These are phyloP conservation scores for Blastobotrys robertii DNA, from an alignment of 805 yeast species.

Conservation along the genomic window DNA sequence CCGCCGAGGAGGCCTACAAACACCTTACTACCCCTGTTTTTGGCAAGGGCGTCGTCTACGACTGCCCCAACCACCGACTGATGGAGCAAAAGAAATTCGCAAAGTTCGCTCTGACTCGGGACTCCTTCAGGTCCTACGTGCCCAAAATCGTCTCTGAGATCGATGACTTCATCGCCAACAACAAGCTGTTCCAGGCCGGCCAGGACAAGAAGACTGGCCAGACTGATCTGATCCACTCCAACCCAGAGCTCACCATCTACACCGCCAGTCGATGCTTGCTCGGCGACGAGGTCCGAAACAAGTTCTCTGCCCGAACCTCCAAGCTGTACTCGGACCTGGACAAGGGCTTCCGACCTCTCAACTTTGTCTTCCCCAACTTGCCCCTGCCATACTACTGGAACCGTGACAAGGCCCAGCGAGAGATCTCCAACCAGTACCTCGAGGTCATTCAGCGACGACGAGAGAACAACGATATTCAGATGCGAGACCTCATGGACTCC, in stretches of 20 bases:
- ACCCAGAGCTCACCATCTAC: slow-evolving; percentile 92
- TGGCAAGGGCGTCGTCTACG: slow-evolving; percentile 95
- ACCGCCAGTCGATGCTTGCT: slow-evolving; percentile 88
- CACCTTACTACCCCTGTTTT: slow-evolving; percentile 99
- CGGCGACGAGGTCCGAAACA: slow-evolving; percentile 84
- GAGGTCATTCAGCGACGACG: slow-evolving; percentile 69
- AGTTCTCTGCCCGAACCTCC: slow-evolving; percentile 77
- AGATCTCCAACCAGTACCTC: slow-evolving; percentile 73
- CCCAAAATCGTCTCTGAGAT: slow-evolving; percentile 82
- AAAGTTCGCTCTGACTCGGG: slow-evolving; percentile 78
- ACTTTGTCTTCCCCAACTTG: slow-evolving; percentile 89
- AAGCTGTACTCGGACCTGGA: slow-evolving; percentile 82
- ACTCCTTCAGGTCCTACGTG: slow-evolving; percentile 74
- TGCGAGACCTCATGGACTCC: slow-evolving; percentile 83
- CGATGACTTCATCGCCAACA: slow-evolving; percentile 47
- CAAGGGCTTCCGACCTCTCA: slow-evolving; percentile 92
- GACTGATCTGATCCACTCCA: slow-evolving; percentile 57
- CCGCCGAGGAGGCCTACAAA: slow-evolving; percentile 93
- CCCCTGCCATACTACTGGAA: slow-evolving; percentile 78
- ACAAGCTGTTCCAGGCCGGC: slow-evolving; percentile 36
- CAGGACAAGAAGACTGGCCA: slow-evolving; percentile 25
- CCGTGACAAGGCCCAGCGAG: slow-evolving; percentile 82
- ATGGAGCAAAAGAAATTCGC: slow-evolving; percentile 99
- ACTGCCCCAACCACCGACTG: slow-evolving; percentile 84
- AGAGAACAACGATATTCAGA: slow-evolving; percentile 61